Evolutionary conservation across 371 early-diverging fungal species (phyloP), one percentile per base, ranked within the genome.

Genomic region (Smittium mucronatum): DNA sequence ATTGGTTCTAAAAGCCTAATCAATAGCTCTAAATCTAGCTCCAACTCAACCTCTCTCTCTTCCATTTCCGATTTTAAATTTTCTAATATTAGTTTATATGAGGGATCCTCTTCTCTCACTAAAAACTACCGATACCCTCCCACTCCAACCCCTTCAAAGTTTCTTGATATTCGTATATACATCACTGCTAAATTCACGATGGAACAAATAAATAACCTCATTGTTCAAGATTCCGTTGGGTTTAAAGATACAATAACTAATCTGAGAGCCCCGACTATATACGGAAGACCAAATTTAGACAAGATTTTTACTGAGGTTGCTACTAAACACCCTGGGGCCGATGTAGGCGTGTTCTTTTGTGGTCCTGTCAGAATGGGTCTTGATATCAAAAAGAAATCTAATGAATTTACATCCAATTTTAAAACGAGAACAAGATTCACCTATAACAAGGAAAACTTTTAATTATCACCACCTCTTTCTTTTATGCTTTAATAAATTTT

Each of bases 151-250:
- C n/a, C n/a, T n/a, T n/a, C n/a, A n/a, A n/a, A n/a, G n/a, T 83
- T 82, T 73, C 83, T 88, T 36, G 90, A 89, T 73, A 87, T 87
- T 70, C 87, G 87, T 69, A 83, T 84, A 1, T 90, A 88, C 74
- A 73, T 90, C 73, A 91, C 91, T 1, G 88, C 86, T 57, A 80
- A 82, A 33, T 78, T 86, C 28, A 77, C 79, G 65, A 71, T 76
- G 21, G 79, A 81, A 25, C 82, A 86, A 69, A 78, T 83, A 70
- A 74, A 76, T 35, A 84, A 86, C 58, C 68, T 86, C 63, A 78
- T 85, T 71, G 77, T 82, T 28, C 80, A 81, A 61, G 80, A 81
- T 58, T 75, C 79, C 31, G 79, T 76, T 16, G 84, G 79, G 21
- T 75, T 79, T 59, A 75, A 77, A 32, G 85, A 85, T 63, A 82